Conservation (phyloP, 2,329 filamentous ascomycete species). For the Fusarium sp. region DNA sequence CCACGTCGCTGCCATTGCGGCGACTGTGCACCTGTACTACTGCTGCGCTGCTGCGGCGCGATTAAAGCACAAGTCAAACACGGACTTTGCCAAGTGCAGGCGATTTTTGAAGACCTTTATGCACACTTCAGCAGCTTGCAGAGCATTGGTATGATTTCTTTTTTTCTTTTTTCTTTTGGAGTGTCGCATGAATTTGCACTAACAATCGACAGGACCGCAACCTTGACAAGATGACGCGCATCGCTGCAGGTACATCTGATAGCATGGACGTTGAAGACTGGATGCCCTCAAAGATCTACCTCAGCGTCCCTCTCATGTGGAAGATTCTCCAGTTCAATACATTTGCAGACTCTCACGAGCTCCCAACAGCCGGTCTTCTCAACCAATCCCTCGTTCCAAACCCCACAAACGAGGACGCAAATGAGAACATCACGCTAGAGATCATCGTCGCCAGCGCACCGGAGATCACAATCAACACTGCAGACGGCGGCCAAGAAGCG, state of each 20-base stretch:
- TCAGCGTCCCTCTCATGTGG: slow-evolving; percentile 62
- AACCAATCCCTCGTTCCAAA: slow-evolving; percentile 51
- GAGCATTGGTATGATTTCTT: slow-evolving; percentile 50
- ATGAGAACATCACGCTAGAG: slow-evolving; percentile 53
- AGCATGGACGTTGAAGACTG: slow-evolving; percentile 58
- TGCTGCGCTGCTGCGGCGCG: slow-evolving; percentile 58
- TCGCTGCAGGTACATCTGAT: slow-evolving; percentile 56
- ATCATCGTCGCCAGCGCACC: slow-evolving; percentile 61
- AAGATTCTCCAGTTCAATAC: slow-evolving; percentile 59
- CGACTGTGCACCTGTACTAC: slow-evolving; percentile 62
- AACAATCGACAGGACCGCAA: slow-evolving; percentile 52
- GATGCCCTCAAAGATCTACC: slow-evolving; percentile 61
- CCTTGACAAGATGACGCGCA: slow-evolving; percentile 57
- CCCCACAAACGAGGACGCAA: slow-evolving; percentile 41
- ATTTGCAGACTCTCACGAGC: slow-evolving; percentile 47
- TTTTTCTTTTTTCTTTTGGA: too few species aligned
- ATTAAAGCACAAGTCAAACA: slow-evolving; percentile 60
- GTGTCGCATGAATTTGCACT: neutral
- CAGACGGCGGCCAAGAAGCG: slow-evolving; percentile 59
- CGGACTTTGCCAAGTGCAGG: slow-evolving; percentile 60
- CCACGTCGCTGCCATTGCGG: slow-evolving; percentile 59
- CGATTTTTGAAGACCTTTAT: slow-evolving; percentile 58
- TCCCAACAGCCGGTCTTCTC: slow-evolving; percentile 50
- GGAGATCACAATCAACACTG: slow-evolving; percentile 59
- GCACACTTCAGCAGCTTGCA: slow-evolving; percentile 56